A percentile compares a stretch with the other conserved stretches of the same genome.
phyloP scores from a whole-genome alignment of 352 stramenopile species.

The Globisporangium paddicum region DNA sequence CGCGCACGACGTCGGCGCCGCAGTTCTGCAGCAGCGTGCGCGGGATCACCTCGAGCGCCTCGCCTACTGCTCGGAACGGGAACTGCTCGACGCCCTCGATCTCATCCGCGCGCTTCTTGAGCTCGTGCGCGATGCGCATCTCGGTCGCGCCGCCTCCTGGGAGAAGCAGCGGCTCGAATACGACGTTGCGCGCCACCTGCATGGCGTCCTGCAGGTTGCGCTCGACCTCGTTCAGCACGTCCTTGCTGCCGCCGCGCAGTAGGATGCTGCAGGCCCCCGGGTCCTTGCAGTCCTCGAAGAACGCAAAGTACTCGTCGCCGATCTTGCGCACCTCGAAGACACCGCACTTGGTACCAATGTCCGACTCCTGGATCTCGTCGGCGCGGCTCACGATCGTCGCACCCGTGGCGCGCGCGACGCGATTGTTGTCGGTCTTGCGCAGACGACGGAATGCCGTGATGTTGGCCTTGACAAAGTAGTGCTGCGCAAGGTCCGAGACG shows the following conservation, averaged over 20 bases:
- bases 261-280: constrained; percentile 98
- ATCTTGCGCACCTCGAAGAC: constrained; percentile 97
- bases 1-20: constrained; percentile 97
- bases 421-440: constrained; percentile 99
- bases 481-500: constrained; percentile 98
- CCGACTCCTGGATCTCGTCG: constrained; percentile 98
- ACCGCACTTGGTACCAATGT: constrained; percentile 98
- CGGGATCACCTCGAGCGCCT: constrained; percentile 99
- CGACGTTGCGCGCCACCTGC: constrained; percentile 99
- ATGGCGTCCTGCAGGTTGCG: constrained; percentile 99
- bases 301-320: constrained; percentile 97
- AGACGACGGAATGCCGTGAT: constrained; percentile 99
- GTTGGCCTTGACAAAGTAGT: constrained; percentile 99
- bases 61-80: constrained; percentile 95
- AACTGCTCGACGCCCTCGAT: constrained; percentile 97
- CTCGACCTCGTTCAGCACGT: constrained; percentile 99
- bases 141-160: constrained; percentile 96
- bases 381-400: constrained; percentile 98
- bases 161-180: constrained; percentile 97
- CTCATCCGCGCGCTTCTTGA: constrained; percentile 88
- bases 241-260: constrained; percentile 97
- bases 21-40: constrained; percentile 99
- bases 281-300: constrained; percentile 98
- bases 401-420: constrained; percentile 94
- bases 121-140: constrained; percentile 96